These are phyloP conservation scores for Dioszegia aurantiaca DNA, from an alignment of 768 basidiomycete genomes.

Conservation along the genomic window DNA sequence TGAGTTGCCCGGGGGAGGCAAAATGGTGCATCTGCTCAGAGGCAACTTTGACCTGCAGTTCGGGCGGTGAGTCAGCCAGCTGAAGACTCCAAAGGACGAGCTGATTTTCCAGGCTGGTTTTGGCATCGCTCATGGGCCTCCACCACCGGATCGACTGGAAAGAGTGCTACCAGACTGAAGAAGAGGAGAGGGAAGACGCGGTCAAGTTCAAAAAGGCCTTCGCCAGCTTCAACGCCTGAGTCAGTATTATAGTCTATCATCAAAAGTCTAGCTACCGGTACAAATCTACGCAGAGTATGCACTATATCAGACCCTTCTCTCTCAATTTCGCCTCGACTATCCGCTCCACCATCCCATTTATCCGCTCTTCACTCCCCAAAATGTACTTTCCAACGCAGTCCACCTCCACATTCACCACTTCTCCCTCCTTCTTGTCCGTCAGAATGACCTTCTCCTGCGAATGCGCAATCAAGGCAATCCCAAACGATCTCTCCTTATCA, in stretches of 20 bases:
- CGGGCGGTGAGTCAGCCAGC: conserved; percentile 65
- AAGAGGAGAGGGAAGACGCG: conserved; percentile 80
- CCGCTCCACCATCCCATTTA: conserved; percentile 39
- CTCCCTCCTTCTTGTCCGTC: conserved; percentile 68
- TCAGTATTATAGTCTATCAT: not conserved
- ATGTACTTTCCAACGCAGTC: conserved; percentile 51
- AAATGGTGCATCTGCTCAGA: conserved; percentile 80
- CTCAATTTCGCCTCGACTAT: conserved; percentile 43
- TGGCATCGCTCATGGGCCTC: conserved; percentile 71
- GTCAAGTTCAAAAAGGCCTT: conserved; percentile 81
- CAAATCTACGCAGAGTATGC: not conserved
- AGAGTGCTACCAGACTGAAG: conserved; percentile 73
- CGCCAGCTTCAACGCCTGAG: conserved; percentile 53
- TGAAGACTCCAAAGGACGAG: not conserved
- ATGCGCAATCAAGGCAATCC: conserved; percentile 92
- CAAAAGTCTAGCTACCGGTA: not conserved
- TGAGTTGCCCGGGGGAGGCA: conserved; percentile 79
- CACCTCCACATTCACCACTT: conserved; percentile 86
- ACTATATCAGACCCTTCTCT: conserved; percentile 30
- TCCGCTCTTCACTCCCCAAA: conserved; percentile 35
- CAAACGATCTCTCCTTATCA: conserved; percentile 59
- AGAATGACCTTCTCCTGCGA: conserved; percentile 86
- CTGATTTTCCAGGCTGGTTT: conserved; percentile 63
- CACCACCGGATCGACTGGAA: conserved; percentile 90
- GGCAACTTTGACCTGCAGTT: conserved; percentile 85